Evolutionary conservation across 192 early-diverging fungal species (phyloP), one percentile per base, ranked within the genome.

Genomic region (Coemansia sp.): DNA sequence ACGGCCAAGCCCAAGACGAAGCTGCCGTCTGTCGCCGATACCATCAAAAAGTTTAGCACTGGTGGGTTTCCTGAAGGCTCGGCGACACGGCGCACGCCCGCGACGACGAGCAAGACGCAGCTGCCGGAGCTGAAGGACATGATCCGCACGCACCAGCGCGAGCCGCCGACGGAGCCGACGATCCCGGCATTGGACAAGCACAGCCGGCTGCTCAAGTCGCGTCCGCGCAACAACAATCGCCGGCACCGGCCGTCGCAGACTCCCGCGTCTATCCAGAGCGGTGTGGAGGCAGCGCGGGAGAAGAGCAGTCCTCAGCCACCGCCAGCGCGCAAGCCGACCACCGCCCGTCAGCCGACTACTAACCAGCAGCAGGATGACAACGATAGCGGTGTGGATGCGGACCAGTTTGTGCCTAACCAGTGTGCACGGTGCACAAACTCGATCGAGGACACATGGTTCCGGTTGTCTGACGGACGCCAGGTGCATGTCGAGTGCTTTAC

Each of bases 401-500:
- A 43, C 13, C 28, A 33, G 48, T 49, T 58, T 27, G 42, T 28
- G 14, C 64, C 68, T 10, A 67, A 68, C 38, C 52, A 54, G 37
- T 77, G 75, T 18, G 64, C 75, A 5, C 59, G 62, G 3, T 77
- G 75, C 52, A 16, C 33, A 0, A 40, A 40, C 5, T 22, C 48
- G 13, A 68, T 77, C 20, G 60, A 59, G 19, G 75, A 72, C 12
- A 77, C 69, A 5, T 77, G 69, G 68, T 67, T 77, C 55, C 44
- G 68, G 12, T 65, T 77, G 12, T 67, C 68, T 4, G 75, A 77
- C 30, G 75, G 69, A 9, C 64, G 75, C 10, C 75, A 77, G 51
- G 60, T 77, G 22, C 75, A 77, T 33, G 62, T 63, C 29, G 75
- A 73, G 44, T 77, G 75, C 49, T 77, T 77, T 42, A 61, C 54